Base-by-base conservation (phyloP, 2,329 filamentous ascomycete species). In the Exserohilum rostratum region DNA sequence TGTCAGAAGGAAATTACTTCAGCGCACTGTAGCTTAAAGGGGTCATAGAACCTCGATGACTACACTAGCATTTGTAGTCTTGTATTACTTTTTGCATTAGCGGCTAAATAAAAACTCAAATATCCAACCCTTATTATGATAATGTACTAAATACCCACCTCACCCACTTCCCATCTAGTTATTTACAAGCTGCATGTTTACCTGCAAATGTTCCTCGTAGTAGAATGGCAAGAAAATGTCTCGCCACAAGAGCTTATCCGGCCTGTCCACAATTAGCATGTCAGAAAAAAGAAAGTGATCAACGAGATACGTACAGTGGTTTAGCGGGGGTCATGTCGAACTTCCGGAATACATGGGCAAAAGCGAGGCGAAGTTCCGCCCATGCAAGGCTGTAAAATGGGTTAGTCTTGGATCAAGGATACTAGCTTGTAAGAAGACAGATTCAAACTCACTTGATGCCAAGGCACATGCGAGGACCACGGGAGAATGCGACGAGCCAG, bases 401-500 rank as follows among this genome's bases (percentile, higher is more conserved):
- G 5, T 56, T 13, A 47, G 29, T 9, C 35, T 27, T 13, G 5
- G 7, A 9, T 33, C 13, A 38, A 15, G 5, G 34, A 3, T 17
- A 22, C 18, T 15, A 1, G 15, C 10, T 2, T 17, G 4, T 6
- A 6, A 47, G 12, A 13, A 13, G n/a, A n/a, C n/a, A 15, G n/a
- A 6, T 15, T 13, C 7, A 12, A 5, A 62, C 67, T 52, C 34
- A 70, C 66, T 69, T 71, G 45, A 65, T 72, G 27, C 66, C 69
- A 27, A 61, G 61, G 60, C 61, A 75, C 63, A 67, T 73, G 60
- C 75, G 64, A 12, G 71, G 62, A 3, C 74, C 74, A 9, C 69
- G 70, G 2, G 70, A 71, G 53, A 76, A 77, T 6, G 70, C 63
- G 3, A 72, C 64, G 11, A 72, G 66, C 55, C 65, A 70, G 18